A percentile compares a stretch with the other conserved stretches of the same genome.
phyloP scores from a whole-genome alignment of 148 eudicot genomes.

The Spergularia bocconei region DNA sequence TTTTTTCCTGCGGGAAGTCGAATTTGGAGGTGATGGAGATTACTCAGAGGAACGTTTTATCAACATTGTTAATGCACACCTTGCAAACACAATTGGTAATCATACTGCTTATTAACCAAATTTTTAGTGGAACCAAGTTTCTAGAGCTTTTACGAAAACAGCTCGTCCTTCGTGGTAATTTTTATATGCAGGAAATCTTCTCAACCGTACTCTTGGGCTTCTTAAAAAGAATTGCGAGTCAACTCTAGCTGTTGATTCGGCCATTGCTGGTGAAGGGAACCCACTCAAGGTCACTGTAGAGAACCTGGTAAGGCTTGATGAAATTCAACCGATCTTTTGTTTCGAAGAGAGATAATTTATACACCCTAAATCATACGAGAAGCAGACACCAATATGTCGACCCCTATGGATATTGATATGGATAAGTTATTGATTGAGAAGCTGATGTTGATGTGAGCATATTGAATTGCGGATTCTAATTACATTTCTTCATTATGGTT shows the following conservation, averaged over 20 bases:
- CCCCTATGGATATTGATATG: no score
- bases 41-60: slow-evolving; percentile 97
- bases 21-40: slow-evolving; percentile 94
- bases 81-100: slow-evolving; percentile 95
- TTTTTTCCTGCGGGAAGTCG: slow-evolving; percentile 97
- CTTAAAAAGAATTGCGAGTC: slow-evolving; percentile 92
- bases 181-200: slow-evolving; percentile 73
- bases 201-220: slow-evolving; percentile 98
- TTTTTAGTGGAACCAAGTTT: background rate
- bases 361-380: background rate
- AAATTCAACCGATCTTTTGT: background rate
- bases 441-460: background rate
- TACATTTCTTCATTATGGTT: background rate
- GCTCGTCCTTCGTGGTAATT: background rate
- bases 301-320: slow-evolving; percentile 51
- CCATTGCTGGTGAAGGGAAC: slow-evolving; percentile 82
- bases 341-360: background rate
- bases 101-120: slow-evolving; percentile 2
- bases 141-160: background rate
- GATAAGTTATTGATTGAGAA: background rate
- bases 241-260: slow-evolving; percentile 72
- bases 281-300: slow-evolving; percentile 73
- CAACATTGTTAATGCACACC: slow-evolving; percentile 88
- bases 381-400: background rate
- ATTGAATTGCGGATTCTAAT: background rate